Evolutionary conservation across 73 alveolate species (phyloP).

Genomic region (Blepharisma japonicum): DNA sequence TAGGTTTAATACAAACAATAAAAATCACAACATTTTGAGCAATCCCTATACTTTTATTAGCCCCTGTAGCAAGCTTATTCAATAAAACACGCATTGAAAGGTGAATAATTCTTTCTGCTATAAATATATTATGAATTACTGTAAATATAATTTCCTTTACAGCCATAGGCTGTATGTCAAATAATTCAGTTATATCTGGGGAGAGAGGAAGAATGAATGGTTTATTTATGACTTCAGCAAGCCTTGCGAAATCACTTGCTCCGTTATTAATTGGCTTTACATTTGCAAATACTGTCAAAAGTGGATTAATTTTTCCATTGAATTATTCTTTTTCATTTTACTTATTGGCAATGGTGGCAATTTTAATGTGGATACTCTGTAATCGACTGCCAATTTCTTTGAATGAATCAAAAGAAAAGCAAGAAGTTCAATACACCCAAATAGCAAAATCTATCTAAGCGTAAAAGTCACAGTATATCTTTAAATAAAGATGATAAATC

Average conservation of each 20-base stretch:
- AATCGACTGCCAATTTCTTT: no score
- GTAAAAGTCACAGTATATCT: no score
- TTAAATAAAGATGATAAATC: no score
- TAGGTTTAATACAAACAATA: neutral
- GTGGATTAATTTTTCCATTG: neutral
- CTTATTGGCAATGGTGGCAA: neutral
- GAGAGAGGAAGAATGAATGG: conserved; percentile 14
- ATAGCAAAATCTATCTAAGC: no score
- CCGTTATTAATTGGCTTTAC: neutral
- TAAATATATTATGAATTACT: neutral
- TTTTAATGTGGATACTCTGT: no score
- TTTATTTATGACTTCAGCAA: neutral
- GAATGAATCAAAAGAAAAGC: no score
- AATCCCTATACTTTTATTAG: neutral
- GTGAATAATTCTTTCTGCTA: neutral
- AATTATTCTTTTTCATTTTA: conserved; percentile 3
- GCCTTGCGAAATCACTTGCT: neutral
- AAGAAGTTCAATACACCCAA: no score
- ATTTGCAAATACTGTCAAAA: conserved; percentile 3
- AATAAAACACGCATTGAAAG: neutral
- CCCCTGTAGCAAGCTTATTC: neutral
- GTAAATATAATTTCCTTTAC: neutral
- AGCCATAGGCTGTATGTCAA: neutral
- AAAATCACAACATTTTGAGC: no score
- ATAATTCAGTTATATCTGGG: neutral